Percentiles rank a stretch among this genome's conserved stretches.
These are phyloP conservation scores for Elongisporangium senticosum DNA, from an alignment of 352 stramenopile genomes.

Conservation along the genomic window DNA sequence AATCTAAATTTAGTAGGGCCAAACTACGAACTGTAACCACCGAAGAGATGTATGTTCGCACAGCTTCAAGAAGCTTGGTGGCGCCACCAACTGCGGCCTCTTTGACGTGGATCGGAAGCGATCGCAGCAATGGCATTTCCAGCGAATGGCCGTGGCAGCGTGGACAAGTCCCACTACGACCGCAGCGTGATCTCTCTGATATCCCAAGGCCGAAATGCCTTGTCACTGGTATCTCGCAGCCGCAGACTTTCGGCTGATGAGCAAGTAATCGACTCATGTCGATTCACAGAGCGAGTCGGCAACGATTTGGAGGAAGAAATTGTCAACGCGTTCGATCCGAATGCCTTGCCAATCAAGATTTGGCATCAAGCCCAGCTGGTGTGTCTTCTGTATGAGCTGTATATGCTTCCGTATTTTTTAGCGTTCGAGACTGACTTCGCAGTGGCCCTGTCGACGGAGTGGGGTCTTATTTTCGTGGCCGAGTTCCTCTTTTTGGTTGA, in stretches of 20 bases:
- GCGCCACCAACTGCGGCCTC: no score
- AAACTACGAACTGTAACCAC: neutral
- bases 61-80: neutral
- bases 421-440: conserved; percentile 23
- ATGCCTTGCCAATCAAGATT: conserved; percentile 32
- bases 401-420: conserved; percentile 43
- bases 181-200: neutral
- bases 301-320: conserved; percentile 13
- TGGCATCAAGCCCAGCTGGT: conserved; percentile 46
- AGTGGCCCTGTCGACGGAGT: conserved; percentile 1
- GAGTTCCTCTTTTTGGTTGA: conserved; percentile 49
- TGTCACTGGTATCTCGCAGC: neutral
- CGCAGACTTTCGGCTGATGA: neutral
- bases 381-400: conserved; percentile 39
- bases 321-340: conserved; percentile 26
- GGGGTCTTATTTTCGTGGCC: conserved; percentile 20
- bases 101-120: neutral
- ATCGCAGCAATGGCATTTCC: neutral
- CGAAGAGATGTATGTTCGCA: neutral
- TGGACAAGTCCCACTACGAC: neutral
- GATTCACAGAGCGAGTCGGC: neutral
- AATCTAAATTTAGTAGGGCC: neutral
- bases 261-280: neutral
- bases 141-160: neutral
- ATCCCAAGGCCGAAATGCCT: neutral